Evolutionary conservation across 169 alveolate species (phyloP).

Genomic region (Besnoitia besnoiti): DNA sequence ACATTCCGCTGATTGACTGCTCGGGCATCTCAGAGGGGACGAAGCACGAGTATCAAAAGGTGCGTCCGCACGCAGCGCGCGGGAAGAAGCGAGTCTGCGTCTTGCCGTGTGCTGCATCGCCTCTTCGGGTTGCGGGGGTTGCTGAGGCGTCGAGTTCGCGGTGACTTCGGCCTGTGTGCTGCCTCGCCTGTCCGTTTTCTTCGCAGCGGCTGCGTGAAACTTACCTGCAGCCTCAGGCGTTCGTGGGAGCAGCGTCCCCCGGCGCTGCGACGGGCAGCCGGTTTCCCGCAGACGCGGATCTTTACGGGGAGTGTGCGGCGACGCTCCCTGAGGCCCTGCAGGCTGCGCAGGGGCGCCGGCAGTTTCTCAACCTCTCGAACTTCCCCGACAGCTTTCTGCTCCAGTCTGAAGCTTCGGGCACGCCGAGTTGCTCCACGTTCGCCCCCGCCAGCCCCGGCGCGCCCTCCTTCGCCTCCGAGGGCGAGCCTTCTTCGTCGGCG

Average conservation of each 20-base stretch:
- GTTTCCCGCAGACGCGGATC: background rate
- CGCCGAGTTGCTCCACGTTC: background rate
- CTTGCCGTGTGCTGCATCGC: background rate
- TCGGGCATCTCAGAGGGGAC: background rate
- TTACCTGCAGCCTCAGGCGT: background rate
- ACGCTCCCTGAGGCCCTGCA: background rate
- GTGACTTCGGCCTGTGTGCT: no score
- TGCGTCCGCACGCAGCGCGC: no score
- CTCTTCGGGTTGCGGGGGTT: no score
- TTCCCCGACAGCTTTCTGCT: background rate
- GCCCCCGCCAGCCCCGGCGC: background rate
- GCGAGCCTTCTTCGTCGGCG: background rate
- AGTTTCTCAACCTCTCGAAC: background rate
- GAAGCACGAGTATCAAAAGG: background rate
- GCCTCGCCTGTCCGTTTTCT: no score
- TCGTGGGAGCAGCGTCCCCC: no score
- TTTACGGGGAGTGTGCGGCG: background rate
- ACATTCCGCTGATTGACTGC: slow-evolving; percentile 47
- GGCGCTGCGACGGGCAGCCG: background rate
- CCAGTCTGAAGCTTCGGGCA: background rate
- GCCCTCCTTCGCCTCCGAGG: background rate
- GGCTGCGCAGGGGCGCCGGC: background rate
- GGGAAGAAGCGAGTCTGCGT: no score
- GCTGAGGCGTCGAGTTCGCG: no score
- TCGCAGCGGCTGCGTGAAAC: slow-evolving; percentile 1